Percentiles rank a stretch among this genome's conserved stretches.
Conservation (phyloP, 305 asterid species). For the Solanum chacoense region DNA sequence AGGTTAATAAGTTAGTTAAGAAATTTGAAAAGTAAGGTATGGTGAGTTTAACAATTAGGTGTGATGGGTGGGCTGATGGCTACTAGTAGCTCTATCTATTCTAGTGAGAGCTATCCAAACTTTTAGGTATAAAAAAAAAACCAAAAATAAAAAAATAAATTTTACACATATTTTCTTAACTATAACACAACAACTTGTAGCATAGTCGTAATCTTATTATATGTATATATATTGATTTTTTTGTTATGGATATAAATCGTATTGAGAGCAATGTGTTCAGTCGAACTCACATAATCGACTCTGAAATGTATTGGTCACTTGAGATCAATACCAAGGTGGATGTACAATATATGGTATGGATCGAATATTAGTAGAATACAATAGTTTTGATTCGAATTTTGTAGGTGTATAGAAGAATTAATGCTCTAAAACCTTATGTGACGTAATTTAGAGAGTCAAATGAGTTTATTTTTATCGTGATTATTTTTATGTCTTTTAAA, state of each 20-base stretch:
- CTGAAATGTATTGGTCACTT: background rate
- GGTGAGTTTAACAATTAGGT: constrained; percentile 32
- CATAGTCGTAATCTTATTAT: background rate
- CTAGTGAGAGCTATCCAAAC: background rate
- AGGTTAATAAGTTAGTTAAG: constrained; percentile 25
- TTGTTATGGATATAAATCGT: background rate
- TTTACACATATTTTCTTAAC: background rate
- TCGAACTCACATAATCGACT: background rate
- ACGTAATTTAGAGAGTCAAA: background rate
- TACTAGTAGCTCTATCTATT: constrained; percentile 11
- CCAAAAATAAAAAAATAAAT: background rate
- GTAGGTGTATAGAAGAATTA: background rate
- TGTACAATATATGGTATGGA: background rate
- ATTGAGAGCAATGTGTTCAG: background rate
- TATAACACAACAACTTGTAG: background rate
- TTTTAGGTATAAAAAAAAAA: background rate
- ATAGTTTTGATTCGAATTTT: background rate
- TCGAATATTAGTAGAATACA: background rate
- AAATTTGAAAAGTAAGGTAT: constrained; percentile 29
- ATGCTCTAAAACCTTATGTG: background rate
- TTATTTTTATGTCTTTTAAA: background rate
- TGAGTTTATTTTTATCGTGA: background rate
- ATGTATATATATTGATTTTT: background rate
- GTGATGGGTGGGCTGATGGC: constrained; percentile 31
- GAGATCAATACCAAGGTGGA: background rate